phyloP scores from a whole-genome alignment of 352 stramenopile genomes.

The Pythium dissotocum region DNA sequence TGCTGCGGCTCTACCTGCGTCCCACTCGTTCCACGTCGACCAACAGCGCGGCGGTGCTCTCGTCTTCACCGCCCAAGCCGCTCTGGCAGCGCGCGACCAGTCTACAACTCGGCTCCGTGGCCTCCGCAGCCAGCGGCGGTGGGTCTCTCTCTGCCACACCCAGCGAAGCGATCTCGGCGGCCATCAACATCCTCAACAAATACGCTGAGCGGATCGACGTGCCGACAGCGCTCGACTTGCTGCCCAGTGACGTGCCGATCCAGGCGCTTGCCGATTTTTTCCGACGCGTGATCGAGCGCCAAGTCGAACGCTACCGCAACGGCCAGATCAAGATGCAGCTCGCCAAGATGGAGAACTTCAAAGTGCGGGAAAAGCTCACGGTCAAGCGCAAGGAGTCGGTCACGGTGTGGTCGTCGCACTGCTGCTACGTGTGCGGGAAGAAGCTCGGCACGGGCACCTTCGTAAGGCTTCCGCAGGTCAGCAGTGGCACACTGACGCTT shows the following conservation, averaged over 20 bases:
- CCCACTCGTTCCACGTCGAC: conserved; percentile 33
- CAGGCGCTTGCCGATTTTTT: conserved; percentile 63
- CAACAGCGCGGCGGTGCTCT: conserved; percentile 6
- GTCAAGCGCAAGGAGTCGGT: conserved; percentile 69
- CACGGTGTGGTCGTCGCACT: conserved; percentile 74
- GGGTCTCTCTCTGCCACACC: conserved; percentile 29
- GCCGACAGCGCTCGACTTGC: conserved; percentile 67
- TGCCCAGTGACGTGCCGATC: conserved; percentile 59
- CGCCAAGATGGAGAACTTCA: conserved; percentile 89
- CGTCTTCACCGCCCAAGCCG: conserved; percentile 34
- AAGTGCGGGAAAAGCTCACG: conserved; percentile 63
- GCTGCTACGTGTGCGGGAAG: conserved; percentile 68
- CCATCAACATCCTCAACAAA: conserved; percentile 79
- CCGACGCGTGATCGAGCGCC: conserved; percentile 67
- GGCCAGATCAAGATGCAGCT: conserved; percentile 86
- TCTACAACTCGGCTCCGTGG: conserved; percentile 14
- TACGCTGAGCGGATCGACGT: conserved; percentile 85
- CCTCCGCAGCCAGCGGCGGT: neutral
- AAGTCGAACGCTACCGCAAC: conserved; percentile 75
- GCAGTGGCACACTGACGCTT: conserved; percentile 35
- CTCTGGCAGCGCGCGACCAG: conserved; percentile 35
- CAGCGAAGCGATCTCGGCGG: conserved; percentile 62
- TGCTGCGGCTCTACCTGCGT: conserved; percentile 75
- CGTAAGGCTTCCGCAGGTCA: conserved; percentile 51
- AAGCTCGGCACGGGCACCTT: conserved; percentile 73